Evolutionary conservation across 1,284 basidiomycete genomes (phyloP).

Genomic region (Volvariella surrecta): DNA sequence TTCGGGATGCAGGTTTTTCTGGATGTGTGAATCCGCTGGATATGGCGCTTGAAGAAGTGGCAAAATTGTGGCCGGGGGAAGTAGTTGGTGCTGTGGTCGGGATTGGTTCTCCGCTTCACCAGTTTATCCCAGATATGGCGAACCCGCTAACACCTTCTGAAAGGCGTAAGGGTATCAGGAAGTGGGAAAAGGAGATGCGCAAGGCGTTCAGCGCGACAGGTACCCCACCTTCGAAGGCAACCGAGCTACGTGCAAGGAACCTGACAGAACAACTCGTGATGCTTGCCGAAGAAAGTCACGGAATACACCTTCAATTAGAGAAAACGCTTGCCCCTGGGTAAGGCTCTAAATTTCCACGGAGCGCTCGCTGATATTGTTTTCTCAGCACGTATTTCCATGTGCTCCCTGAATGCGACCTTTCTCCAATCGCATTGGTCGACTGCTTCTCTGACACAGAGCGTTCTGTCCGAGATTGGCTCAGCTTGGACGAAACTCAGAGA

Average conservation of each 20-base stretch:
- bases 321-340: neutral
- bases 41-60: slow-evolving; percentile 10
- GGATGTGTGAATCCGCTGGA: slow-evolving; percentile 17
- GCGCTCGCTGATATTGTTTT: no score
- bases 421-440: no score
- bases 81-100: slow-evolving; percentile 10
- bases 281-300: neutral
- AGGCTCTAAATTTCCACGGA: no score
- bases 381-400: no score
- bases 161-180: neutral
- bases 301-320: neutral
- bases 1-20: slow-evolving; percentile 15
- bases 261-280: neutral
- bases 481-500: slow-evolving; percentile 2
- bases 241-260: neutral
- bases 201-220: neutral
- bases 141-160: no score
- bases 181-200: neutral
- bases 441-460: no score
- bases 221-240: neutral
- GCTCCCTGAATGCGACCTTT: no score
- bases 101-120: slow-evolving; percentile 13
- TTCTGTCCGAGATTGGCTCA: no score
- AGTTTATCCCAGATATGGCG: slow-evolving; percentile 6
- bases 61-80: slow-evolving; percentile 12